Evolutionary conservation across 805 yeast species (phyloP), one percentile per base, ranked within the genome.

Genomic region (Metschnikowia vanudenii): DNA sequence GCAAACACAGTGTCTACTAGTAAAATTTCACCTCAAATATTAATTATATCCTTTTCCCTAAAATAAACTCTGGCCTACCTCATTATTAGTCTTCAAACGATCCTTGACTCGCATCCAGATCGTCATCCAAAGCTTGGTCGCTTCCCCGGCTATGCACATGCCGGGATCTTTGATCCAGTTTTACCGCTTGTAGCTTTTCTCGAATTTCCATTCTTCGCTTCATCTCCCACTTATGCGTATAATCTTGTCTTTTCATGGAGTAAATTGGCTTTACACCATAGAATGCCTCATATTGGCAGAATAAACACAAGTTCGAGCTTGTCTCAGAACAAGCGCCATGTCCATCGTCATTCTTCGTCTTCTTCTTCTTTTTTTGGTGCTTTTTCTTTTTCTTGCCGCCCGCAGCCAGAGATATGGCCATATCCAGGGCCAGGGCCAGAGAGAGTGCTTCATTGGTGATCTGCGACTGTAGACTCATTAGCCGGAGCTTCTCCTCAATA

Each of bases 281-380:
- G 1, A 77, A 70, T 42, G 71, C 67, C 55, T 76, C 79, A 57
- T 77, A 78, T 52, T 78, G 80, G 59, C 83, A 78, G 44, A 78
- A 70, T 50, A 76, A 60, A 55, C 83, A 78, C 50, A 71, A 58
- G 33, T 49, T 30, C 5, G 37, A 22, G 24, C 37, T 40, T 26
- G 41, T 8, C 12, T 16, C 41, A 8, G 12, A 14, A 14, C 38
- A 28, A 9, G 32, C 39, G 24, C 30, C 39, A n/a, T 32, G 45
- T 5, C 40, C 43, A 3, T 46, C 51, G 13, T 26, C 45, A 38
- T n/a, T 44, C 43, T 36, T 46, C 45, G 35, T 31, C 42, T 44
- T 51, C 50, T 39, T 49, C 43, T 41, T 40, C 41, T 41, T 47
- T 45, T 37, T 47, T 34, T 37, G 48, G 50, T 37, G 38, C 46